Percentiles rank a stretch among this genome's conserved stretches.
Evolutionary conservation across 371 early-diverging fungal species (phyloP).

Genomic region (Mortierella sp.): DNA sequence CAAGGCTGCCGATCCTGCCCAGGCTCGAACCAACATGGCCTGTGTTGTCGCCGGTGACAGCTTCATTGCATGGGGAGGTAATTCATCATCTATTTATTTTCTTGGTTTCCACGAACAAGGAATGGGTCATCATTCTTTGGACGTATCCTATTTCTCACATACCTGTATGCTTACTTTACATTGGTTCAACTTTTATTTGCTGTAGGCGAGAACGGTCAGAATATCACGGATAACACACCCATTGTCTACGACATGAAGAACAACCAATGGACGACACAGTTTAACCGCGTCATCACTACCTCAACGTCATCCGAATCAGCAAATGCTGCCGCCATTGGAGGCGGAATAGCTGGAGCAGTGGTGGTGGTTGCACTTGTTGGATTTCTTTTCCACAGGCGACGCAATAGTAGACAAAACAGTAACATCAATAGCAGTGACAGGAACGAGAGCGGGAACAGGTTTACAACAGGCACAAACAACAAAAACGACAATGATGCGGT

Average conservation of each 20-base stretch:
- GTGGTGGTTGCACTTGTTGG: not conserved
- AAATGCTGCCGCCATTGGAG: not conserved
- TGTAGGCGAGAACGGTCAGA: not conserved
- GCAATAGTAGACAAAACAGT: not conserved
- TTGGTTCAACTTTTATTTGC: not conserved
- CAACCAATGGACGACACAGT: not conserved
- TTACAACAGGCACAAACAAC: not conserved
- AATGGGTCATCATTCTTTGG: not conserved
- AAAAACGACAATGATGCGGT: not conserved
- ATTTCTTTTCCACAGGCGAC: not conserved
- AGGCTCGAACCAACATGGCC: not conserved
- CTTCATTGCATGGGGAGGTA: conserved; percentile 16
- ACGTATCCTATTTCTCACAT: not conserved
- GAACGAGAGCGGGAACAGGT: no score
- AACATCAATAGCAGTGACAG: no score
- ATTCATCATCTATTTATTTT: not conserved
- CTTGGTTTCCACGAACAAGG: not conserved
- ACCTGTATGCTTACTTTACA: not conserved
- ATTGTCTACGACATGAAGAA: not conserved
- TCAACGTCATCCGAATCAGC: not conserved
- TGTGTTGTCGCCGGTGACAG: conserved; percentile 1
- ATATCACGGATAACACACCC: not conserved
- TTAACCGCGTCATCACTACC: not conserved
- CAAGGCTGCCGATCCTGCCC: not conserved
- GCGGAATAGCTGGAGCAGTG: not conserved